Evolutionary conservation across 106 monocot species (phyloP), one percentile per base, ranked within the genome.

Genomic region (Vanilla planifolia): DNA sequence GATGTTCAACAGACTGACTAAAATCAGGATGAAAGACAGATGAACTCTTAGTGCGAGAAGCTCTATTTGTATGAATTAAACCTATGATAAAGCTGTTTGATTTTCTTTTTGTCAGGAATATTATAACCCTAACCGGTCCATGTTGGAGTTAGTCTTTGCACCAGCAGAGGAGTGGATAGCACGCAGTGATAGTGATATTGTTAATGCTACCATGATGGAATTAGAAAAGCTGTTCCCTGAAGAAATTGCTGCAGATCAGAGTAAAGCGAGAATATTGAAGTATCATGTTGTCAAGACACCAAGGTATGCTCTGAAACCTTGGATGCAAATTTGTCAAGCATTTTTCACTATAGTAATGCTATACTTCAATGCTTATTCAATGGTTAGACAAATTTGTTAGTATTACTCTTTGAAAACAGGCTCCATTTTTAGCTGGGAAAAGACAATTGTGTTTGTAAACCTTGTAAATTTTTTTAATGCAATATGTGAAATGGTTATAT

Each of bases 81-180:
- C n/a, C n/a, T n/a, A n/a, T n/a, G n/a, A n/a, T n/a, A n/a, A n/a
- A n/a, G n/a, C n/a, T n/a, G n/a, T n/a, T 1, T 46, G 45, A 46
- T 46, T 6, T 24, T 51, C 22, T 51, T 51, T 25, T 51, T 51
- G 8, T 51, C 74, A 98, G 98, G 98, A 98, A 67, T 98, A 98
- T 64, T 92, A 98, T 67, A 83, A 98, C 75, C 92, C 88, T 13
- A 85, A 98, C 57, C 74, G 69, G 39, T 92, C 98, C 25, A 98
- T 98, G 91, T 61, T 98, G 50, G 98, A 98, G 51, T 66, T 92
- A 56, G 88, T 98, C 14, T 98, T 98, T 74, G 98, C 98, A 32
- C 98, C 92, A 6, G 98, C 92, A 48, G 92, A 88, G 19, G 79
- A 92, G 71, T 98, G 92, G 98, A 82, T 98, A 48, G 76, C 79